A percentile compares a stretch with the other conserved stretches of the same genome.
Evolutionary conservation across 305 asterid species (phyloP).

Genomic region (Caryopteris hybrid): DNA sequence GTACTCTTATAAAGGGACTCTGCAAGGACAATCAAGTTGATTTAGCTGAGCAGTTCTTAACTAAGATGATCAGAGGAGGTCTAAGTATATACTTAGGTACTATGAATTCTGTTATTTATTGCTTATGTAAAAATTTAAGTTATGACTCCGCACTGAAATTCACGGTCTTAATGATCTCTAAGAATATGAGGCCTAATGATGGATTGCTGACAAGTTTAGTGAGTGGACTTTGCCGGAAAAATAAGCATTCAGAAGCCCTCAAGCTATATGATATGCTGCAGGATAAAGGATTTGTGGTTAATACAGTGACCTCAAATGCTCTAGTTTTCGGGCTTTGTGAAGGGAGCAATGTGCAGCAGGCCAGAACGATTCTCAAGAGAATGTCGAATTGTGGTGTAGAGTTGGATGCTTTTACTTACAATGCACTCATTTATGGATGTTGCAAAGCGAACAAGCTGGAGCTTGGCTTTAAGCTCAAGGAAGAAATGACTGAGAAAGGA

Average conservation of each 20-base stretch:
- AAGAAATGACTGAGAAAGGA: constrained; percentile 63
- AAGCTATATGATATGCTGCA: constrained; percentile 52
- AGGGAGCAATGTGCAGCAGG: constrained; percentile 53
- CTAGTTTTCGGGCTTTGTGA: constrained; percentile 70
- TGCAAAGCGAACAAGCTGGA: constrained; percentile 62
- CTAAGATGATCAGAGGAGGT: constrained; percentile 54
- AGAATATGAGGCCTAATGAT: constrained; percentile 57
- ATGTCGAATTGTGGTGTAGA: constrained; percentile 39
- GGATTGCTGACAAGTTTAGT: constrained; percentile 64
- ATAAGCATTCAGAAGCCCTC: constrained; percentile 64
- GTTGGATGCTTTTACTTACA: constrained; percentile 59
- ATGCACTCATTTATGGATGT: constrained; percentile 65
- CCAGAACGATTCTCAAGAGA: constrained; percentile 44
- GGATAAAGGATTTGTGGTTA: constrained; percentile 47
- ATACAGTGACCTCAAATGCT: constrained; percentile 70
- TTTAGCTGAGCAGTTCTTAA: constrained; percentile 49
- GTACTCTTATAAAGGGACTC: constrained; percentile 56
- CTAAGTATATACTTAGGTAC: constrained; percentile 48
- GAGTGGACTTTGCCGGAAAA: constrained; percentile 60
- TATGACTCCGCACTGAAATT: constrained; percentile 51
- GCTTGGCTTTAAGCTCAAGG: constrained; percentile 53
- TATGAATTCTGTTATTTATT: constrained; percentile 41
- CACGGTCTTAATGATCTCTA: constrained; percentile 47
- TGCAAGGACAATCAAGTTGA: constrained; percentile 58
- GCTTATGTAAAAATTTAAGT: constrained; percentile 41